Evolutionary conservation across 1,284 basidiomycete species (phyloP).

Genomic region (Rhodotorula sp.): DNA sequence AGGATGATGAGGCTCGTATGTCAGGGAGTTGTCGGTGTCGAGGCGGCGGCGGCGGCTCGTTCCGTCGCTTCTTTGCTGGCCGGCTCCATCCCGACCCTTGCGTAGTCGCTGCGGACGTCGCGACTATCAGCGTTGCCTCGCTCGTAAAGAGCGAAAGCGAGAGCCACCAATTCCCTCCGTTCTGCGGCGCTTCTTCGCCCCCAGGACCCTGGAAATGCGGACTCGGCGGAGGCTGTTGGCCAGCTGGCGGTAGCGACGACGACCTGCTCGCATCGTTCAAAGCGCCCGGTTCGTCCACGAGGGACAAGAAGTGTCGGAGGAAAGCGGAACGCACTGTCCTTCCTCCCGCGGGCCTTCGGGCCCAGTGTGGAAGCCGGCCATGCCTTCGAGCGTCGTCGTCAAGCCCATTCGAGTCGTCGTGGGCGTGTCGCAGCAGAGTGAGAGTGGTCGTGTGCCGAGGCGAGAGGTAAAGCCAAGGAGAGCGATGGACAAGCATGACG

Average conservation of each 20-base stretch:
- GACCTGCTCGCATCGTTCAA: background rate
- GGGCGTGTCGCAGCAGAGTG: background rate
- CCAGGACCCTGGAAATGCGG: background rate
- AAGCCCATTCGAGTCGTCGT: background rate
- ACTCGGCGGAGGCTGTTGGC: background rate
- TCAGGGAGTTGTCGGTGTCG: too few species aligned
- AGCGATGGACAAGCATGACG: too few species aligned
- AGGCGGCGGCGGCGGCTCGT: too few species aligned
- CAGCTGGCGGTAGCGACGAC: background rate
- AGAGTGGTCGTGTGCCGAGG: too few species aligned
- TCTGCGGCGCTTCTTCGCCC: background rate
- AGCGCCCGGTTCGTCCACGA: too few species aligned
- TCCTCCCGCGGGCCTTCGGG: too few species aligned
- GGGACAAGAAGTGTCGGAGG: background rate
- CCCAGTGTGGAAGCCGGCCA: background rate
- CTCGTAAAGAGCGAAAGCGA: background rate
- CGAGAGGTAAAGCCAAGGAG: too few species aligned
- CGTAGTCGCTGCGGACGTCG: background rate
- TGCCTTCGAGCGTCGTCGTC: background rate
- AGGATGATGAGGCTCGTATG: too few species aligned
- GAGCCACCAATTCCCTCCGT: background rate
- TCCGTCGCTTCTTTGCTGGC: background rate
- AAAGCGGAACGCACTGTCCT: background rate
- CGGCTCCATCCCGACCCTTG: background rate
- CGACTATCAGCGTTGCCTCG: background rate